Conservation (phyloP, 1,139 yeast genomes). For the Hanseniaspora uvarum region DNA sequence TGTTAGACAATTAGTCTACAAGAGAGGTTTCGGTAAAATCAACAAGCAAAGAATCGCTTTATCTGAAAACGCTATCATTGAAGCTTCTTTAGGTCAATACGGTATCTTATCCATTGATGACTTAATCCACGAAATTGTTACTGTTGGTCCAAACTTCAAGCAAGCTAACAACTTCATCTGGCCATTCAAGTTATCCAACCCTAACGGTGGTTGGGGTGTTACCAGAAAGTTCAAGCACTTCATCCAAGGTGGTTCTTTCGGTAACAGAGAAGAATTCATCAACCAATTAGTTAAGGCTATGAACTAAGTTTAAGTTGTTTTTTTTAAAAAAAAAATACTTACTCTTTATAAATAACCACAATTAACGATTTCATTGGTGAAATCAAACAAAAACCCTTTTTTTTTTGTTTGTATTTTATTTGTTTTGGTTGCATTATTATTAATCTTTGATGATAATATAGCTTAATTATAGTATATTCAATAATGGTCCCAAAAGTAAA, state of each 20-base stretch:
- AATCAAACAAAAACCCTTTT: not conserved
- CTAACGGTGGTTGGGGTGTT: constrained; percentile 99
- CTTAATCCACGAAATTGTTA: constrained; percentile 96
- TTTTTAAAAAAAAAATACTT: not conserved
- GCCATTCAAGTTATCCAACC: constrained; percentile 99
- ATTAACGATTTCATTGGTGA: not conserved
- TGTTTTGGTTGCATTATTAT: not conserved
- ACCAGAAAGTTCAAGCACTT: constrained; percentile 98
- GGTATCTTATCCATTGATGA: constrained; percentile 96
- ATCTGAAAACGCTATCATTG: constrained; percentile 88
- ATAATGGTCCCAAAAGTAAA: not conserved
- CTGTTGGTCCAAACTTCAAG: constrained; percentile 99
- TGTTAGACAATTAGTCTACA: constrained; percentile 93
- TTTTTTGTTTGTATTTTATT: not conserved
- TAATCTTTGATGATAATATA: not conserved
- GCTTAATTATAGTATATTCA: not conserved
- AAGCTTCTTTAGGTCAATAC: constrained; percentile 87
- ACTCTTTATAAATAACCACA: not conserved
- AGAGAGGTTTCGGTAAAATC: constrained; percentile 99
- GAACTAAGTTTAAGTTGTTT: constrained; percentile 46
- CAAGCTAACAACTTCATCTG: constrained; percentile 99
- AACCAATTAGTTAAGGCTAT: constrained; percentile 95
- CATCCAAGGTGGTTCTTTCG: constrained; percentile 99
- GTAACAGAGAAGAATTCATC: constrained; percentile 99
- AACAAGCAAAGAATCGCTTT: constrained; percentile 97